These are phyloP conservation scores for Colletotrichum godetiae DNA, from an alignment of 2,329 filamentous ascomycete species.

Conservation along the genomic window DNA sequence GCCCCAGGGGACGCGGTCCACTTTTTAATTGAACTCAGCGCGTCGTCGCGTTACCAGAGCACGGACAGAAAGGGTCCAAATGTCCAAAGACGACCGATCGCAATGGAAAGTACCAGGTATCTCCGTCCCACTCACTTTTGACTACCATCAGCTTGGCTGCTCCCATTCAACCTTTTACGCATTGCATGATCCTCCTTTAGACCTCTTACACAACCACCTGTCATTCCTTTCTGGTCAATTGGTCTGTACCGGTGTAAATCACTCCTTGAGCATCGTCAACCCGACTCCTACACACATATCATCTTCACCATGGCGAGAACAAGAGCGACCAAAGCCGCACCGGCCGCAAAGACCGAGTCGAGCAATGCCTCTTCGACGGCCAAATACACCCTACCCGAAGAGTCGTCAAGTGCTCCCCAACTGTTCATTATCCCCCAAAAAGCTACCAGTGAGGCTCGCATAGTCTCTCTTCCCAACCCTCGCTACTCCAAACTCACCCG, in stretches of 20 bases:
- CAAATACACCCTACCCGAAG: conserved; percentile 54
- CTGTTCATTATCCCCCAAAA: conserved; percentile 72
- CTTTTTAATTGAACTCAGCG: conserved; percentile 22
- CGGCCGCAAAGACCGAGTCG: conserved; percentile 45
- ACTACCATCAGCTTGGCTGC: background rate
- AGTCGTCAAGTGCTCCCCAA: conserved; percentile 57
- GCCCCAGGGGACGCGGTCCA: conserved; percentile 16
- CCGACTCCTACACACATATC: background rate
- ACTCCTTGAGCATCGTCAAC: background rate
- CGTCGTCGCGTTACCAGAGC: conserved; percentile 27
- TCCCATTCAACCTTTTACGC: background rate
- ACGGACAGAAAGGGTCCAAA: background rate
- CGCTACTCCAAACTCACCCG: conserved; percentile 65
- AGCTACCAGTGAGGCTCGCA: conserved; percentile 63
- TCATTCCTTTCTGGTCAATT: background rate
- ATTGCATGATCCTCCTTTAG: background rate
- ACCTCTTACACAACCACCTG: background rate
- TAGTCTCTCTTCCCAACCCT: conserved; percentile 71
- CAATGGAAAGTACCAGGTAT: background rate
- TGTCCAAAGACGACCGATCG: background rate
- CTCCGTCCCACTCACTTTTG: background rate
- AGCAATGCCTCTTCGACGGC: conserved; percentile 42
- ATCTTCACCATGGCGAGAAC: conserved; percentile 59
- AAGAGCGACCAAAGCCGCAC: conserved; percentile 54
- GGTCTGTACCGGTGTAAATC: background rate